Conservation (phyloP, 1,284 basidiomycete genomes). For the Kalmanozyma brasiliensis region DNA sequence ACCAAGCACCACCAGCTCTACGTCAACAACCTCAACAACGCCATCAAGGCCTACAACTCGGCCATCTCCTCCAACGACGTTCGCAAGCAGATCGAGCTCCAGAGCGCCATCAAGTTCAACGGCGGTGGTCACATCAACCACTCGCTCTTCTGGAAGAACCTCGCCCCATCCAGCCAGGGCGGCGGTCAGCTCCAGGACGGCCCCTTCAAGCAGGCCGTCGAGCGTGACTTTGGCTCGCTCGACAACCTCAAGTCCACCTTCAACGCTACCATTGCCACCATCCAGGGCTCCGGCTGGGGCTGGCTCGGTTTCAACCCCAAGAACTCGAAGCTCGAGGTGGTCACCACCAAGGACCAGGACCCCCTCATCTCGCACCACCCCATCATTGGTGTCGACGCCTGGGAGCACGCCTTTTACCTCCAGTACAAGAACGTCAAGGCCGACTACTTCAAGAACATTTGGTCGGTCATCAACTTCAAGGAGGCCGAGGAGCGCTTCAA, state of each 20-base stretch:
- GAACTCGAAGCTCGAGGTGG: slow-evolving; percentile 76
- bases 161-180: slow-evolving; percentile 62
- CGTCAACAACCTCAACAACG: slow-evolving; percentile 71
- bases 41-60: slow-evolving; percentile 82
- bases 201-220: slow-evolving; percentile 82
- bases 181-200: slow-evolving; percentile 76
- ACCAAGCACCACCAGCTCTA: slow-evolving; percentile 84
- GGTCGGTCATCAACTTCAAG: slow-evolving; percentile 68
- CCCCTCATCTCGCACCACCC: slow-evolving; percentile 87
- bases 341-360: slow-evolving; percentile 95
- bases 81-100: slow-evolving; percentile 84
- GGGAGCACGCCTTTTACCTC: slow-evolving; percentile 79
- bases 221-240: slow-evolving; percentile 84
- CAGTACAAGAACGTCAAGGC: slow-evolving; percentile 64
- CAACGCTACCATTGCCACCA: slow-evolving; percentile 87
- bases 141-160: slow-evolving; percentile 97
- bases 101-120: slow-evolving; percentile 88
- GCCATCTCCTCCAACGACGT: slow-evolving; percentile 74
- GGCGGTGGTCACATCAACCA: slow-evolving; percentile 85
- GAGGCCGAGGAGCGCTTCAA: slow-evolving; percentile 67
- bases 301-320: slow-evolving; percentile 75
- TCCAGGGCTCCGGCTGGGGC: slow-evolving; percentile 98
- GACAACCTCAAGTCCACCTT: slow-evolving; percentile 81
- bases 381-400: slow-evolving; percentile 95
- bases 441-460: slow-evolving; percentile 67